A percentile compares a stretch with the other conserved stretches of the same genome.
Evolutionary conservation across 2,329 filamentous ascomycete species (phyloP).

Genomic region (Cladosporium sp.): DNA sequence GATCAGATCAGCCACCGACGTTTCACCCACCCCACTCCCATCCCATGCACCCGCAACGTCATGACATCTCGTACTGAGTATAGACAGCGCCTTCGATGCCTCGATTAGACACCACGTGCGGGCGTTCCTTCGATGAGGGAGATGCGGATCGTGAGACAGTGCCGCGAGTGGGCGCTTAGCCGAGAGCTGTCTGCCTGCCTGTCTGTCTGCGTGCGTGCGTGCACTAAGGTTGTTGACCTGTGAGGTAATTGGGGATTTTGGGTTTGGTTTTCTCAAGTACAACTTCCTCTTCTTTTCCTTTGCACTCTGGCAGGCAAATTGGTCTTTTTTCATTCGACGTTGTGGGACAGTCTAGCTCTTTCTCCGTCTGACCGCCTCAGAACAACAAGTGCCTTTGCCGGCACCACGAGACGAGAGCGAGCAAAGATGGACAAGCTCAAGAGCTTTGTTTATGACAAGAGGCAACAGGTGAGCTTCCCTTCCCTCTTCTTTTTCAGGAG

Average conservation of each 20-base stretch:
- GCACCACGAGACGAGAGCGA: background rate
- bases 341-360: background rate
- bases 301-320: background rate
- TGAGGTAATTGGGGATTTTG: no score
- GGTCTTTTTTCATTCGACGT: no score
- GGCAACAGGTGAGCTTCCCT: constrained; percentile 21
- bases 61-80: background rate
- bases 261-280: no score
- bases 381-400: background rate
- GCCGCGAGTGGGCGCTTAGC: background rate
- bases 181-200: no score
- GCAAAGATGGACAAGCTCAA: constrained; percentile 21
- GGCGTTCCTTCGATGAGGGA: background rate
- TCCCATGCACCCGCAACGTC: background rate
- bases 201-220: no score
- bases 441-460: constrained; percentile 26
- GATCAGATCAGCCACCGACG: background rate
- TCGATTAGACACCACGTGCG: background rate
- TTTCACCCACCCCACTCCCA: background rate
- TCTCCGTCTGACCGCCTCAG: background rate
- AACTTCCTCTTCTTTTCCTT: background rate
- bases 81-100: no score
- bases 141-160: background rate
- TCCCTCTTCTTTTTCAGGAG: background rate
- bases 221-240: no score